Percentiles rank a stretch among this genome's conserved stretches.
Evolutionary conservation across 2,329 filamentous ascomycete genomes (phyloP).

Genomic region (Cytospora piceicola): DNA sequence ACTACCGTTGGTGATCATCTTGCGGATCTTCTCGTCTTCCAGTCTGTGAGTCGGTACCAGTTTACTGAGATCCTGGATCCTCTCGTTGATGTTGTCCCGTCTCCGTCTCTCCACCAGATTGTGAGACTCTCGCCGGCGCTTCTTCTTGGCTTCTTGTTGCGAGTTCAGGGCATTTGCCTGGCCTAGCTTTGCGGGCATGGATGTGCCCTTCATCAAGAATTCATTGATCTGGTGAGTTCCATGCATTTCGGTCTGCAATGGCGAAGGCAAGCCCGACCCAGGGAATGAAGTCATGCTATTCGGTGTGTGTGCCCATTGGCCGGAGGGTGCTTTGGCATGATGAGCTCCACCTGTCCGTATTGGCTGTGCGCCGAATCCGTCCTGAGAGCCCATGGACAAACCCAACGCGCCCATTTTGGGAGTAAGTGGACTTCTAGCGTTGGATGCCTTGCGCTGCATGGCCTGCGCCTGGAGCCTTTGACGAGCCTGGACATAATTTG

Average conservation of each 20-base stretch:
- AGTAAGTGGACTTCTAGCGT: constrained; percentile 78
- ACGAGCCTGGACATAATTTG: constrained; percentile 62
- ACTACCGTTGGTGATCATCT: constrained; percentile 90
- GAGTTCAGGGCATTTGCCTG: constrained; percentile 51
- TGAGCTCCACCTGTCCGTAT: constrained; percentile 70
- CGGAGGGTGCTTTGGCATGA: constrained; percentile 84
- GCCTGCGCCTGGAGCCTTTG: constrained; percentile 60
- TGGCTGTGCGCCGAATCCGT: constrained; percentile 77
- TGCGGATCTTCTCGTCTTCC: constrained; percentile 96
- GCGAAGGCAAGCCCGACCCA: constrained; percentile 87
- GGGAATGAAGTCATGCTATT: constrained; percentile 83
- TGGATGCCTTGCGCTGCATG: constrained; percentile 75
- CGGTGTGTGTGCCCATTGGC: constrained; percentile 87
- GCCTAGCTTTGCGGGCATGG: constrained; percentile 84
- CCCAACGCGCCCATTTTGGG: constrained; percentile 81
- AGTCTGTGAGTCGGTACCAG: constrained; percentile 90
- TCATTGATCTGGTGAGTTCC: constrained; percentile 78
- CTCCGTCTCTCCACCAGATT: constrained; percentile 94
- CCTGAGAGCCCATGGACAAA: constrained; percentile 68
- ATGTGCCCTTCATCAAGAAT: constrained; percentile 85
- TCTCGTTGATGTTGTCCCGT: constrained; percentile 97
- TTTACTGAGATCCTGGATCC: constrained; percentile 94
- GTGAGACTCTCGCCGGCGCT: constrained; percentile 89
- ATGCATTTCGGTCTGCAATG: constrained; percentile 67
- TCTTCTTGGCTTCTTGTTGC: constrained; percentile 90